Percentiles rank a stretch among this genome's conserved stretches.
Evolutionary conservation across 1,284 basidiomycete genomes (phyloP).

Genomic region (Trichosporon asahii): DNA sequence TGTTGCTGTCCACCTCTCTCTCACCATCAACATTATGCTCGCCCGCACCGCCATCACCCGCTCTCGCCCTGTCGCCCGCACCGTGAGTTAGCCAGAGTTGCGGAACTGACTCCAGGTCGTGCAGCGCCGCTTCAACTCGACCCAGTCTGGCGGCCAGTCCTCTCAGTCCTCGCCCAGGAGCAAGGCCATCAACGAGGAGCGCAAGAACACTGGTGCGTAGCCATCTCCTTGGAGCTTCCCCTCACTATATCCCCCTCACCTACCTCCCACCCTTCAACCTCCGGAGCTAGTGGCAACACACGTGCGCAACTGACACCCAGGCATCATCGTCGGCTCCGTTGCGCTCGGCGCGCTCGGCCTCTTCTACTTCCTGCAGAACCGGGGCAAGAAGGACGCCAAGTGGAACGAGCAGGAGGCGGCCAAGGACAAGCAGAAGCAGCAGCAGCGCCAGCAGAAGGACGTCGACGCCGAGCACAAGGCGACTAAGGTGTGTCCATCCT

Average conservation of each 20-base stretch:
- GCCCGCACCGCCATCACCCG: background rate
- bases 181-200: background rate
- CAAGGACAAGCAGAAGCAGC: background rate
- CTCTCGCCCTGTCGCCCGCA: background rate
- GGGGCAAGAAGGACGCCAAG: constrained; percentile 2
- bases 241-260: no score
- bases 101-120: background rate
- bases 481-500: background rate
- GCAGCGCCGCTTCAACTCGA: background rate
- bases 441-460: background rate
- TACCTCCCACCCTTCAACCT: no score
- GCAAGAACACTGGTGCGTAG: background rate
- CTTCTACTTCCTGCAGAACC: background rate
- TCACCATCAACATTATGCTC: background rate
- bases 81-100: background rate
- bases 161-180: background rate
- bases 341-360: background rate
- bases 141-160: background rate
- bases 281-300: background rate
- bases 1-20: no score
- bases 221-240: no score
- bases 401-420: background rate
- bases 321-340: background rate
- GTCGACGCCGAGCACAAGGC: background rate
- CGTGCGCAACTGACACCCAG: background rate